phyloP scores from a whole-genome alignment of 257 asterid species.

The Lycium barbarum region DNA sequence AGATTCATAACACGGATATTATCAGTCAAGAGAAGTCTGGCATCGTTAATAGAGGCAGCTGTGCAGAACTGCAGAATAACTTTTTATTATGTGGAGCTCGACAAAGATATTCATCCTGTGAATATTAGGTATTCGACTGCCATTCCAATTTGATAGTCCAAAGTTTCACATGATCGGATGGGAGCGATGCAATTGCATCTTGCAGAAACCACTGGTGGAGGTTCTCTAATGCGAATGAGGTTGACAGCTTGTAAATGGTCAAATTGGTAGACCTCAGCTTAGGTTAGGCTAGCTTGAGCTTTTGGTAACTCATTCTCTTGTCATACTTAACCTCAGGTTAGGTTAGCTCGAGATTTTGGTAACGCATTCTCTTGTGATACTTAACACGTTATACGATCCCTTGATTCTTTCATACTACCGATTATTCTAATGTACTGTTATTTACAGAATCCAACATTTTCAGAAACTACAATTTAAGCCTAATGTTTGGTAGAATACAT shows the following conservation, averaged over 20 bases:
- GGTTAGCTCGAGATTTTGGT: conserved; percentile 17
- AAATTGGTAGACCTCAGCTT: conserved; percentile 24
- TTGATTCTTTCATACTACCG: conserved; percentile 22
- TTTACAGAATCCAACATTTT: conserved; percentile 13
- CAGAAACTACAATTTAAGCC: neutral
- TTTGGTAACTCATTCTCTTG: conserved; percentile 3
- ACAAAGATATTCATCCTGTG: conserved; percentile 7
- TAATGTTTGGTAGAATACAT: neutral
- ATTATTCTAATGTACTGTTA: neutral
- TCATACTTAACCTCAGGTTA: neutral
- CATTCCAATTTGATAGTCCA: neutral
- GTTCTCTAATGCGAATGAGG: conserved; percentile 16
- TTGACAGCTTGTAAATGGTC: conserved; percentile 24
- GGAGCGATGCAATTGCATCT: conserved; percentile 7
- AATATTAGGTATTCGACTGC: neutral
- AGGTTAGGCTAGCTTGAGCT: neutral
- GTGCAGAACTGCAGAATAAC: conserved; percentile 9
- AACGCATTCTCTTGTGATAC: neutral
- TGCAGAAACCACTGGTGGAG: neutral
- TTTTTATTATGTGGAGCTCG: neutral
- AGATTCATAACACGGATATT: conserved; percentile 19
- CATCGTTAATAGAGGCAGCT: neutral
- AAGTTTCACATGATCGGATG: neutral
- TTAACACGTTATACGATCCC: neutral
- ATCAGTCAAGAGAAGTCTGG: neutral